Evolutionary conservation across 805 yeast genomes (phyloP), one percentile per base, ranked within the genome.

Genomic region (Metschnikowia sp.): DNA sequence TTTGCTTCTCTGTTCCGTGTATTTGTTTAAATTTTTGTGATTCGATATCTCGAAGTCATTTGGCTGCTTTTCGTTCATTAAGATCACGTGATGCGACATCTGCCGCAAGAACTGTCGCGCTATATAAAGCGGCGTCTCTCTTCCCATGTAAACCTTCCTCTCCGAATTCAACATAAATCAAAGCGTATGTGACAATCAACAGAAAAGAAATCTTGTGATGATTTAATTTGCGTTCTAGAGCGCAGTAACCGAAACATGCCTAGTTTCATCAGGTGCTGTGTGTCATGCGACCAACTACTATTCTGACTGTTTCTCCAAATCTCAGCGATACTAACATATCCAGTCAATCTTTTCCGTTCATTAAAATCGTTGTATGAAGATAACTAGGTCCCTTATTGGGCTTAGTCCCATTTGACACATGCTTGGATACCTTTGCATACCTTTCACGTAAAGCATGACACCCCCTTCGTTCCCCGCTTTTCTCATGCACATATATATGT

Each of bases 221-320:
- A 71, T 63, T 55, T 69, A 72, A 72, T 72, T 72, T 72, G 77
- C 77, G 77, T 72, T 72, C 74, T 61, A 72, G 75, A 66, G 72
- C 62, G 53, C 49, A 52, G 52, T 49, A 45, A 50, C 57, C 55
- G 76, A 65, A 61, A 70, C 76, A 68, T 57, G 77, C 77, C 77
- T 70, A 69, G 76, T 71, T 70, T 66, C 76, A 61, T 54, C 51
- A 51, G 68, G 72, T 51, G 58, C 51, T 51, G 54, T 41, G 58
- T 58, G 57, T 34, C 55, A 72, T 72, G 77, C 76, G 75, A 72
- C 76, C 74, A 70, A 49, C 50, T 46, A 41, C 48, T 42, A 47
- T 54, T 55, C 64, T 60, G 66, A 61, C 39, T 31, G 43, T 12
- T n/a, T 22, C 32, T 15, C 22, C 13, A 12, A 15, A 9, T 9